Base-by-base conservation (phyloP, 2,329 filamentous ascomycete genomes). In the Ilyonectria destructans region DNA sequence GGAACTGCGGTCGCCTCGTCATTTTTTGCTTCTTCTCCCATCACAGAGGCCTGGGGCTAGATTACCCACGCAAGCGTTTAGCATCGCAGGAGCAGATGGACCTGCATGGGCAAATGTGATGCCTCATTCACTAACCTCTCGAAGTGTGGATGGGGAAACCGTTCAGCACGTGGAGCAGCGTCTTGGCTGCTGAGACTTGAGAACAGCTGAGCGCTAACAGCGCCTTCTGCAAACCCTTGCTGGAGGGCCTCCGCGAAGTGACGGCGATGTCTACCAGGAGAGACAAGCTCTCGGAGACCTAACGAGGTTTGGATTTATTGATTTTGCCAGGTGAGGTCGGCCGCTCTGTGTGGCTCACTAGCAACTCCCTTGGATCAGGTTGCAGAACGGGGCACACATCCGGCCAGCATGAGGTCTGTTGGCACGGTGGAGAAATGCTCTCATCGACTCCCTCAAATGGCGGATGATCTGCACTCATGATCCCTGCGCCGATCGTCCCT, bases 401-500 rank as follows among this genome's bases (percentile, higher is more conserved):
- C 63, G 58, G 51, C 62, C 65, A 70, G 71, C 68, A 66, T 61
- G 45, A 68, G 58, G 62, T 64, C 58, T 62, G 67, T 61, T 62
- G 56, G 51, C 55, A 65, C 55, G 43, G 70, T 68, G 68, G 69
- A 67, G 68, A 68, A 68, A 62, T 40, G 21, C 43, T 60, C 40
- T 68, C 54, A 67, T 65, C 35, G 61, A 67, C 71, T 58, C 61
- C 70, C 71, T 69, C 68, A 74, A 69, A 71, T 61, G 69, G 73
- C 54, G 67, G 72, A 70, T 65, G 74, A 76, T 76, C 74, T 72
- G 61, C 74, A 62, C 64, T 63, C 45, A 62, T 33, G 43, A 75
- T 72, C 74, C 74, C 70, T 74, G 74, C 56, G 74, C 66, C 69
- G 74, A 77, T 76, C 74, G 72, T 71, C 66, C 68, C 58, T 67